phyloP scores from a whole-genome alignment of 768 basidiomycete genomes.

The Russula sp. region DNA sequence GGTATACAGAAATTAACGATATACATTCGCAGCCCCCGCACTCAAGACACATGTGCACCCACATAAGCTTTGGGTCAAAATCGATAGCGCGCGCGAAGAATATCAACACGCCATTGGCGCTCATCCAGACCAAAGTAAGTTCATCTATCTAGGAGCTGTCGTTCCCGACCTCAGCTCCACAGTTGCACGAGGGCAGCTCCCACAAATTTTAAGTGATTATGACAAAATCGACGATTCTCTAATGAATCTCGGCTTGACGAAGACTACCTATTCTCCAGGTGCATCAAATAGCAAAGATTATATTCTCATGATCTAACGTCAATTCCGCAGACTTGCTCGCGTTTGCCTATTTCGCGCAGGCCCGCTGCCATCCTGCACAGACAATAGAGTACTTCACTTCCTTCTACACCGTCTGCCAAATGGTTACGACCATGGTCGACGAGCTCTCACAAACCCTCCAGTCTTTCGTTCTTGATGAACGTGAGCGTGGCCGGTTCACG shows the following conservation, averaged over 20 bases:
- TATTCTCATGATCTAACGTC: not conserved
- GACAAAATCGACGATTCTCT: constrained; percentile 36
- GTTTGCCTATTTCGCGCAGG: constrained; percentile 78
- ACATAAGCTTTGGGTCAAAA: constrained; percentile 41
- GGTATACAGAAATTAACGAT: not conserved
- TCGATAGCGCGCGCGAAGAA: constrained; percentile 58
- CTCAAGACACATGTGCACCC: constrained; percentile 37
- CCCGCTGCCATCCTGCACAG: constrained; percentile 64
- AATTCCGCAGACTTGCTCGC: constrained; percentile 49
- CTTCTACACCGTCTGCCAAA: constrained; percentile 43
- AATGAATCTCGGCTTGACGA: constrained; percentile 55
- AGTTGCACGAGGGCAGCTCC: constrained; percentile 51
- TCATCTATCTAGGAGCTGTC: not conserved
- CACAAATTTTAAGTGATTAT: constrained; percentile 36
- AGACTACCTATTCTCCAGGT: constrained; percentile 61
- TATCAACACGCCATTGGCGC: constrained; percentile 69
- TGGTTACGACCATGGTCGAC: constrained; percentile 44
- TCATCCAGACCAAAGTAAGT: constrained; percentile 68
- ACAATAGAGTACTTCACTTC: constrained; percentile 60
- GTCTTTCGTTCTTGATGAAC: constrained; percentile 53
- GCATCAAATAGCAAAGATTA: constrained; percentile 17
- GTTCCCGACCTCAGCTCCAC: constrained; percentile 18
- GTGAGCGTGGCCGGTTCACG: constrained; percentile 57
- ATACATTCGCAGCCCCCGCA: constrained; percentile 32
- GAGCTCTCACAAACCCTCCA: constrained; percentile 42